Base-by-base conservation (phyloP, 2,329 filamentous ascomycete genomes). In the Apiospora aurea region DNA sequence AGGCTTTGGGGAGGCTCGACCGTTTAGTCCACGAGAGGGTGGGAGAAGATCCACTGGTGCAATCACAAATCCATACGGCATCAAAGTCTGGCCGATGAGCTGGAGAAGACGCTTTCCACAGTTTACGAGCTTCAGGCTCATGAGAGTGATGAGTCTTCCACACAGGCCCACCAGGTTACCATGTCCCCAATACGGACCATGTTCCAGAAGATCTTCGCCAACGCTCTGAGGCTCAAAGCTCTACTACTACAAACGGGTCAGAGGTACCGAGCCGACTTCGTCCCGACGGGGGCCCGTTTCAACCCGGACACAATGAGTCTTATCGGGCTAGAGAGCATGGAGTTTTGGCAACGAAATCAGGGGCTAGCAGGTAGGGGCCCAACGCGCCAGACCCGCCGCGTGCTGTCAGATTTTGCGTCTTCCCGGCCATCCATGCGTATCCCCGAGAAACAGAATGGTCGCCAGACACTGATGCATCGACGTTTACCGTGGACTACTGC, bases 211-310 rank as follows among this genome's bases (percentile, higher is more conserved):
- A 21, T 61, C 16, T 61, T 61, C 11, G 16, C 29, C 29, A 61
- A 16, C 3, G 16, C 53, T 38, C 53, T 61, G 16, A 10, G 29
- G 11, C 53, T 61, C 53, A 61, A 61, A 18, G 21, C 18, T 6
- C 53, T 38, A 1, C 16, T 61, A 2, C 29, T 61, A 29, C 53
- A 61, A 26, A 61, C 53, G 21, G 53, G 53, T 3, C 53, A 61
- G 29, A 61, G 7, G 29, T 61, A 61, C 18, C 29, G 53, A 61
- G 53, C 53, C 53, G 53, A 61, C 53, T 61, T 61, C 16, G 53
- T 61, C 29, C 53, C 53, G 16, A 34, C 53, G 1, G 53, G 53
- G 2, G 53, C 53, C 2, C 53, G 29, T 18, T 61, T 61, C 29
- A 38, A 16, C 18, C 29, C 29, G 16, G 29, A 61, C 16, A 61